Conservation (phyloP, 148 eudicot genomes). For the Polygonum maritimum region DNA sequence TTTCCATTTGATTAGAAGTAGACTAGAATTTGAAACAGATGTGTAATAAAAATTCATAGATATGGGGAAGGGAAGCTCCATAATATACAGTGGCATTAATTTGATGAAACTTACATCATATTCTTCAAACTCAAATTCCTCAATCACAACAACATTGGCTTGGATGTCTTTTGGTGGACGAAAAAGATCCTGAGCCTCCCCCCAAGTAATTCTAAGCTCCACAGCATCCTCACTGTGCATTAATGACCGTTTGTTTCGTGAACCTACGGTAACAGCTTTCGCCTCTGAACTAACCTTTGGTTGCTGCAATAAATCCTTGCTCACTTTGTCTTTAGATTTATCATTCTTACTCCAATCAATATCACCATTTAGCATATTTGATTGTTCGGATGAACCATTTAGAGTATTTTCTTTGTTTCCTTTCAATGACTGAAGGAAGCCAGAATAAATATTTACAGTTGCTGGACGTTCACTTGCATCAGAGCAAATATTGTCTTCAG, state of each 20-base stretch:
- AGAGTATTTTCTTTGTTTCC: slow-evolving; percentile 16
- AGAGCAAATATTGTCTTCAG: slow-evolving; percentile 39
- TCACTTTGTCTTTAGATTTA: slow-evolving; percentile 36
- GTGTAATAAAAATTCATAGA: not conserved
- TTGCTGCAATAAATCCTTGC: slow-evolving; percentile 37
- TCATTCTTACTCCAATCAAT: slow-evolving; percentile 25
- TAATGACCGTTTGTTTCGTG: slow-evolving; percentile 70
- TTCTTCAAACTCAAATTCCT: slow-evolving; percentile 72
- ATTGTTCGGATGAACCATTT: slow-evolving; percentile 17
- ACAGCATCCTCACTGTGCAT: slow-evolving; percentile 72
- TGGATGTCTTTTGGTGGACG: slow-evolving; percentile 56
- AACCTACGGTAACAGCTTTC: slow-evolving; percentile 62
- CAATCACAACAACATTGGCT: slow-evolving; percentile 60
- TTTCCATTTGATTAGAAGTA: not conserved
- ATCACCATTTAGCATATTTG: slow-evolving; percentile 21
- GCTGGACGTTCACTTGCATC: slow-evolving; percentile 36
- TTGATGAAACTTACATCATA: slow-evolving; percentile 49
- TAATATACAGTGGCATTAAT: not conserved
- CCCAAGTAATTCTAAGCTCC: slow-evolving; percentile 77
- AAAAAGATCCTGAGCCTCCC: slow-evolving; percentile 77
- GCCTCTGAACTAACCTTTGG: slow-evolving; percentile 35
- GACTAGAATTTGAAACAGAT: slow-evolving; percentile 1
- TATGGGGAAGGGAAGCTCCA: slow-evolving; percentile 1
- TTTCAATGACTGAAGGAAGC: slow-evolving; percentile 13
- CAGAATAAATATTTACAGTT: slow-evolving; percentile 31